Evolutionary conservation across 1,284 basidiomycete genomes (phyloP).

Genomic region (Ustilago shanxiensis): DNA sequence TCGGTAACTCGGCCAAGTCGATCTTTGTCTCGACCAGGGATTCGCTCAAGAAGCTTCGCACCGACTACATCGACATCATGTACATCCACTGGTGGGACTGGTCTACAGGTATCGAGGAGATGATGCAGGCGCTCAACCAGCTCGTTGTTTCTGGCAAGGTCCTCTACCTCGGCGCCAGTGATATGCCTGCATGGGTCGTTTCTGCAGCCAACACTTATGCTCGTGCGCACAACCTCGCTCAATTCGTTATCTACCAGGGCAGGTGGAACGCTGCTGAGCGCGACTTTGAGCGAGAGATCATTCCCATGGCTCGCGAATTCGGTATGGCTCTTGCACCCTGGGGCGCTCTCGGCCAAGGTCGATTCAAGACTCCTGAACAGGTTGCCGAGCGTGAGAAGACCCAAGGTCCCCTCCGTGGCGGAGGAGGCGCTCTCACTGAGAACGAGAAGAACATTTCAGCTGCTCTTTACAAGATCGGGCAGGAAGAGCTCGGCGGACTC

Average conservation of each 20-base stretch:
- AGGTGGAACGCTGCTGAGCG: conserved; percentile 74
- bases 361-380: conserved; percentile 70
- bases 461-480: conserved; percentile 55
- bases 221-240: conserved; percentile 72
- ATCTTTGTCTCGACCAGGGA: conserved; percentile 49
- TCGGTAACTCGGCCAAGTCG: conserved; percentile 72
- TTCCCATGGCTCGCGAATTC: conserved; percentile 74
- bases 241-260: conserved; percentile 76
- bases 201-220: conserved; percentile 75
- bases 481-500: conserved; percentile 46
- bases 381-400: conserved; percentile 47
- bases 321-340: conserved; percentile 74
- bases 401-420: conserved; percentile 48
- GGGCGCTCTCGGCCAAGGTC: conserved; percentile 74
- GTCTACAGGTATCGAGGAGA: conserved; percentile 74
- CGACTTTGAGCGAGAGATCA: conserved; percentile 76
- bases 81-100: conserved; percentile 76
- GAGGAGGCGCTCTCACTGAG: conserved; percentile 44
- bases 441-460: conserved; percentile 53
- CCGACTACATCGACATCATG: conserved; percentile 73
- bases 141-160: conserved; percentile 73
- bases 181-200: conserved; percentile 76
- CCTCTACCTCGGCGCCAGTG: conserved; percentile 72
- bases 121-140: conserved; percentile 75
- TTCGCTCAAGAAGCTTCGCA: conserved; percentile 76